Base-by-base conservation (phyloP, 179 eudicot species). In the Spinacia oleracea region DNA sequence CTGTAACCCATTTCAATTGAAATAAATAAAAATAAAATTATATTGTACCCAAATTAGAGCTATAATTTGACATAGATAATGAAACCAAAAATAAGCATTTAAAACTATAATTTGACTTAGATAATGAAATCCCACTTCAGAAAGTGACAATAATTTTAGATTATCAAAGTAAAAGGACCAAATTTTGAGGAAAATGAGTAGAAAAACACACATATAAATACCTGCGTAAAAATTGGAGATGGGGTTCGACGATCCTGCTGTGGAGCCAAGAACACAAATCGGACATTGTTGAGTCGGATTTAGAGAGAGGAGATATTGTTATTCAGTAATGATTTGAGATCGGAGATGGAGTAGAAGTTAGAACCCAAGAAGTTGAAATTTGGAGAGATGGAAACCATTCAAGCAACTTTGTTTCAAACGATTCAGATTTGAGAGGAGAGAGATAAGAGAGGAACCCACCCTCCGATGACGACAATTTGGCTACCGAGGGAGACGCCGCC, bases 201-300 rank as follows among this genome's bases (percentile, higher is more conserved):
- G 3, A 34, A 6, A 66, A 48, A 25, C 15, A 65, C 15, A 42
- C 25, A 43, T 40, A n/a, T 20, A 46, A 38, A 62, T 21, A 91
- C 98, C 97, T 91, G 78, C 88, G 90, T 62, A 94, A 82, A 72
- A 94, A 92, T 35, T 76, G 90, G 62, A 84, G 73, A 85, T 92
- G 88, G 40, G 98, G 98, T 66, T 94, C 96, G 58, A 88, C 79
- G n/a, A 92, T 74, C 80, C 85, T 91, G 66, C 11, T 85, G 43
- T 83, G 84, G 51, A 89, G 62, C 97, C 98, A 94, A 31, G 87
- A 55, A n/a, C n/a, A n/a, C n/a, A n/a, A n/a, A n/a, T n/a, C n/a
- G n/a, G n/a, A n/a, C n/a, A n/a, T n/a, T n/a, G 84, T 23, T 48
- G n/a, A n/a, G n/a, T 56, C 70, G 59, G 83, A 78, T 85, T 64